phyloP scores from a whole-genome alignment of 192 early-diverging fungal genomes.

The Spizellomyces sp. region DNA sequence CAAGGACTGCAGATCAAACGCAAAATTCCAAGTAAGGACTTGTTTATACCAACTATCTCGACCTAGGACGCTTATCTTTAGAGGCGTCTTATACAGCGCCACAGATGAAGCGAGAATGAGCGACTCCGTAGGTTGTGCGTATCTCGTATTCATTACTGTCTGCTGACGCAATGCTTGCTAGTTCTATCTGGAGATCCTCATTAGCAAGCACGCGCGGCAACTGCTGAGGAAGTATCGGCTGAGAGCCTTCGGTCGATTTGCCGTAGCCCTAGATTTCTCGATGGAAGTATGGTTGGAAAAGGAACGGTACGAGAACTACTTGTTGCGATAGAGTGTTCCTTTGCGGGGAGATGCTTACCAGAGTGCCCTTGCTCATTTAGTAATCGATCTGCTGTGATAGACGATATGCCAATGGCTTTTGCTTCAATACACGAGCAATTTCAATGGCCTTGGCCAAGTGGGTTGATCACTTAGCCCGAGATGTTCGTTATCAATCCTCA shows the following conservation, averaged over 20 bases:
- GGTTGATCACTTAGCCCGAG: not conserved
- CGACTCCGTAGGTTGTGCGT: no score
- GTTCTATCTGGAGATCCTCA: conserved; percentile 39
- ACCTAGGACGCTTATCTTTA: no score
- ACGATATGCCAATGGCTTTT: conserved; percentile 31
- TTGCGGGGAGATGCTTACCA: not conserved
- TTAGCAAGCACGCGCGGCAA: conserved; percentile 37
- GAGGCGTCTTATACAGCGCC: no score
- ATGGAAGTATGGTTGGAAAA: conserved; percentile 26
- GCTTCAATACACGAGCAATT: conserved; percentile 43
- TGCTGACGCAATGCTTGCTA: not conserved
- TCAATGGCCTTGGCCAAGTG: conserved; percentile 37
- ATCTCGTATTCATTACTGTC: conserved; percentile 8
- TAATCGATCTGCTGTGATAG: conserved; percentile 9
- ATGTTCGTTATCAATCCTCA: not conserved
- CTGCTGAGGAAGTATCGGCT: conserved; percentile 29
- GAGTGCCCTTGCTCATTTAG: conserved; percentile 4
- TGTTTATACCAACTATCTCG: no score
- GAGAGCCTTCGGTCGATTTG: conserved; percentile 32
- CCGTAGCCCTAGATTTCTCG: conserved; percentile 31
- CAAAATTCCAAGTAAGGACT: no score
- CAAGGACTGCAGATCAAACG: no score
- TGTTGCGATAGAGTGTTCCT: not conserved
- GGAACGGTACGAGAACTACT: conserved; percentile 29
- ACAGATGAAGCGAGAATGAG: no score